Conservation (phyloP, 75 land plant genomes). For the Sequoiadendron giganteum region DNA sequence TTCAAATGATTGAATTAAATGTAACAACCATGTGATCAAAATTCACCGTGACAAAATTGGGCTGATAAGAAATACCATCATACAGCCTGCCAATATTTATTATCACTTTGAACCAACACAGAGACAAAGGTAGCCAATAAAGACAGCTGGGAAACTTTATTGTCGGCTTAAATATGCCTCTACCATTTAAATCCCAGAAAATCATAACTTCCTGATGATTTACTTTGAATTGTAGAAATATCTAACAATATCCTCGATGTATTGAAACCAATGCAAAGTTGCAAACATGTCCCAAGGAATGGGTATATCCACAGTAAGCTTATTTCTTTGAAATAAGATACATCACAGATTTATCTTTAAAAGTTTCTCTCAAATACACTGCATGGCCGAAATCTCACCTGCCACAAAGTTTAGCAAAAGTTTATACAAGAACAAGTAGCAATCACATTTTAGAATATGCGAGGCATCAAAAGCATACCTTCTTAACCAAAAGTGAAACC, state of each 20-base stretch:
- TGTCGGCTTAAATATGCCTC: not conserved
- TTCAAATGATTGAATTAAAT: not conserved
- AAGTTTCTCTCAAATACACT: not conserved
- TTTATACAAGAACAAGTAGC: not conserved
- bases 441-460: not conserved
- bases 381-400: not conserved
- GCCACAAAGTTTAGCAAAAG: not conserved
- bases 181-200: not conserved
- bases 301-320: not conserved
- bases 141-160: not conserved
- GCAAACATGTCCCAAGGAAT: not conserved
- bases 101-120: not conserved
- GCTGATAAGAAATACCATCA: not conserved
- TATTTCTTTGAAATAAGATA: not conserved
- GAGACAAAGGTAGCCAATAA: not conserved
- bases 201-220: not conserved
- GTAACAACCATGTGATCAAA: not conserved
- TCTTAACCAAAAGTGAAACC: slow-evolving; percentile 29
- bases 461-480: not conserved
- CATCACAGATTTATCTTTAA: not conserved
- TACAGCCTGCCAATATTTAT: not conserved
- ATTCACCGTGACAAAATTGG: not conserved
- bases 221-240: not conserved
- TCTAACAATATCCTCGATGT: not conserved
- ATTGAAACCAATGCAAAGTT: not conserved